These are phyloP conservation scores for Trypanosoma platydactyli DNA, from an alignment of 208 protist genomes.

Conservation along the genomic window DNA sequence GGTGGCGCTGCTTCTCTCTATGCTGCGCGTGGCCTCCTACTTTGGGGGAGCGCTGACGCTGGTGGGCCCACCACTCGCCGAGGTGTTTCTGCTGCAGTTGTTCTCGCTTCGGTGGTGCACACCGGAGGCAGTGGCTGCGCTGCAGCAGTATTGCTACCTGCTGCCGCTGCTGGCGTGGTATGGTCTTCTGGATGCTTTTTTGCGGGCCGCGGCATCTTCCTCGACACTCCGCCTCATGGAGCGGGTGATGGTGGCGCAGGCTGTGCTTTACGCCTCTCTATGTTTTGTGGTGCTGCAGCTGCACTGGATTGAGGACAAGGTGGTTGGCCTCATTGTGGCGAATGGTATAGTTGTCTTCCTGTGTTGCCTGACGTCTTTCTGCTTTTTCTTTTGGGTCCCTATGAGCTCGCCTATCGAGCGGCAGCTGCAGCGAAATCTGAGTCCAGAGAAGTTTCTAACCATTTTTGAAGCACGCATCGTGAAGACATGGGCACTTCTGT, in stretches of 20 bases:
- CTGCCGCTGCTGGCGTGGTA: slow-evolving; percentile 78
- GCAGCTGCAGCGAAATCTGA: neutral
- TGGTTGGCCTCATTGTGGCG: slow-evolving; percentile 42
- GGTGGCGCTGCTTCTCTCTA: slow-evolving; percentile 51
- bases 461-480: slow-evolving; percentile 13
- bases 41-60: slow-evolving; percentile 66
- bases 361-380: slow-evolving; percentile 38
- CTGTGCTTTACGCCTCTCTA: slow-evolving; percentile 46
- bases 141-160: slow-evolving; percentile 82
- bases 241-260: slow-evolving; percentile 47
- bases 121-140: slow-evolving; percentile 53
- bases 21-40: slow-evolving; percentile 77
- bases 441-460: neutral
- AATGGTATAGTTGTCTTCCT: slow-evolving; percentile 48
- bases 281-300: slow-evolving; percentile 55
- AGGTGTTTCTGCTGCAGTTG: slow-evolving; percentile 54
- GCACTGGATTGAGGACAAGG: slow-evolving; percentile 16
- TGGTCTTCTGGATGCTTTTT: slow-evolving; percentile 86
- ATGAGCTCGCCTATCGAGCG: neutral
- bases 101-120: slow-evolving; percentile 79
- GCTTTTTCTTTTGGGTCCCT: slow-evolving; percentile 34
- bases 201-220: slow-evolving; percentile 58
- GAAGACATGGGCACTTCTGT: slow-evolving; percentile 12
- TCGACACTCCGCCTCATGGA: slow-evolving; percentile 44
- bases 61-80: slow-evolving; percentile 69